Base-by-base conservation (phyloP, 140 eudicot genomes). In the Flaveria floridana region DNA sequence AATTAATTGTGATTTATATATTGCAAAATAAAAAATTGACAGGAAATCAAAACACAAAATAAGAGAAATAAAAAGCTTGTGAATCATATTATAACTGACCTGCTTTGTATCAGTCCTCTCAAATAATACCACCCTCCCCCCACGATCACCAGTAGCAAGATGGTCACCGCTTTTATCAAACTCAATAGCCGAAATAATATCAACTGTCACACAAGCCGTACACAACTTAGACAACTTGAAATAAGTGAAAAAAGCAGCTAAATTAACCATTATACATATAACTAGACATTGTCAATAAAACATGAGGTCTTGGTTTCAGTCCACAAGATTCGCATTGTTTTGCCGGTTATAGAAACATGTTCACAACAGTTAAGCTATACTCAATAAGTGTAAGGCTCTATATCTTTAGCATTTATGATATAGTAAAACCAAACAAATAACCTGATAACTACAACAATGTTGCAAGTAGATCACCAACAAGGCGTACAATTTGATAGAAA, bases 71-170 rank as follows among this genome's bases (percentile, higher is more conserved):
- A 56, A 26, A 16, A 12, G 3, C 34, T 16, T 51, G 23, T n/a
- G 15, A 37, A 79, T 34, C 13, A 73, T 59, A 67, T 65, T 30
- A 63, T 66, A 10, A 46, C 94, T 66, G 55, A 94, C 99, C 91
- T 90, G 97, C 70, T 86, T 90, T 30, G 86, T 75, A 79, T 94
- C 99, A 2, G 97, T 88, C 84, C 99, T 94, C 84, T 94, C 99
- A 71, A 94, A 94, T 77, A 94, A 88, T n/a, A 94, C 99, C 78
- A 94, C 99, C 73, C 99, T 80, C 62, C 99, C 99, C 65, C 99
- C 99, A 56, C 97, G 96, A 67, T 94, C 99, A 82, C 99, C 99
- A 68, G 99, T 94, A 75, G 99, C 99, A 77, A 94, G 97, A 88
- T 94, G 97, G 71, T 94, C 88, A 64, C 99, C 99, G 72, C 92